Evolutionary conservation across 83 land plant species (phyloP).

Genomic region (Picea abies): DNA sequence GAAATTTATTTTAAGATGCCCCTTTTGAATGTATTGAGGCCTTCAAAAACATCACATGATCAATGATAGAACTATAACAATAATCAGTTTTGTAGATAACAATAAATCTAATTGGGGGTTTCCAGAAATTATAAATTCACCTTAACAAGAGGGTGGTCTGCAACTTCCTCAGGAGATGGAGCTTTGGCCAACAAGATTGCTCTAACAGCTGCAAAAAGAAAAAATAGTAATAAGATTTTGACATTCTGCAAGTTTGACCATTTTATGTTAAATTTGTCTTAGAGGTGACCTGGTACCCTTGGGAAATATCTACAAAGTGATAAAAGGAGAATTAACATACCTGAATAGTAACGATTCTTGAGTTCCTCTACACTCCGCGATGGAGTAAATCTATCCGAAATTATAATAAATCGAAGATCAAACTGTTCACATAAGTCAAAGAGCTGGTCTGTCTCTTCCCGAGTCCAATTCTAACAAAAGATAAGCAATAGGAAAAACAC

Average conservation of each 20-base stretch:
- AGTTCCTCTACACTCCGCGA: conserved; percentile 85
- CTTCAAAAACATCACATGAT: not conserved
- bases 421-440: conserved; percentile 89
- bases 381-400: conserved; percentile 88
- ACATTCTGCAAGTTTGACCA: conserved; percentile 5
- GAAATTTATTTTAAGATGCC: not conserved
- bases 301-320: not conserved
- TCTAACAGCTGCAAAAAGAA: conserved; percentile 59
- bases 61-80: not conserved
- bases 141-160: conserved; percentile 85
- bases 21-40: too few relatives aligned
- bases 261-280: not conserved
- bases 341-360: conserved; percentile 90
- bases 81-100: not conserved
- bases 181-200: conserved; percentile 80
- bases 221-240: conserved; percentile 13
- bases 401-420: conserved; percentile 86
- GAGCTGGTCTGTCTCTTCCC: conserved; percentile 86
- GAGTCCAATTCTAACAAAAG: conserved; percentile 71
- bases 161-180: conserved; percentile 69
- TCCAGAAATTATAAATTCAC: conserved; percentile 30
- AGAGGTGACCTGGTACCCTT: not conserved
- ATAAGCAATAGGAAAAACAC: not conserved
- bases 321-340: conserved; percentile 28
- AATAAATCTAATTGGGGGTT: not conserved